phyloP scores from a whole-genome alignment of 2,329 filamentous ascomycete species.

The Xylaria sp. region DNA sequence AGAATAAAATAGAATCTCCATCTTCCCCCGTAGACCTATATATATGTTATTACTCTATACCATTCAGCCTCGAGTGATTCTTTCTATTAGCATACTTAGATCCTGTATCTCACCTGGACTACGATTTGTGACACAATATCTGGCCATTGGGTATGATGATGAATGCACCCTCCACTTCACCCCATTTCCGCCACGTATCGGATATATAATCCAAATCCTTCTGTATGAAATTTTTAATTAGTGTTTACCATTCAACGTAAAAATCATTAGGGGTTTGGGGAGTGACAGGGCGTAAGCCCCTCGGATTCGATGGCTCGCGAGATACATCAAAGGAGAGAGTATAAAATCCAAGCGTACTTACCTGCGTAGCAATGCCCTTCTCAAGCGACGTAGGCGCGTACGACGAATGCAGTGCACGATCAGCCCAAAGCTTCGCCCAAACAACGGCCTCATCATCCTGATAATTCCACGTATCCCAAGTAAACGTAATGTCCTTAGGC shows the following conservation, averaged over 20 bases:
- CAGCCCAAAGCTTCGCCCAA: slow-evolving; percentile 32
- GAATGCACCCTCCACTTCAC: slow-evolving; percentile 30
- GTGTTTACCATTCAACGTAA: not conserved
- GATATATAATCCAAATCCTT: slow-evolving; percentile 32
- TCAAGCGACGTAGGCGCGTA: slow-evolving; percentile 28
- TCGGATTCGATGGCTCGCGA: not conserved
- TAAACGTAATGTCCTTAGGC: slow-evolving; percentile 25
- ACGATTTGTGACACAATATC: slow-evolving; percentile 32
- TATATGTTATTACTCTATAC: not conserved
- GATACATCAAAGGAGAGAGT: not conserved
- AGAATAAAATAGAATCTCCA: not conserved
- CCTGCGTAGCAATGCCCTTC: slow-evolving; percentile 24
- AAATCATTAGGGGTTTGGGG: not conserved
- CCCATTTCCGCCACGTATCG: slow-evolving; percentile 33
- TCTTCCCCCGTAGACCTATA: not conserved
- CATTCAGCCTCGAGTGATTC: too few species aligned
- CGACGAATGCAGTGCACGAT: slow-evolving; percentile 26
- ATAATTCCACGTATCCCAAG: slow-evolving; percentile 38
- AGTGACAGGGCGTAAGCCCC: not conserved
- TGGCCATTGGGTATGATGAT: slow-evolving; percentile 36
- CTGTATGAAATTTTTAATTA: not conserved
- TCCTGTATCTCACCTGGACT: not conserved
- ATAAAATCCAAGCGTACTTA: not conserved
- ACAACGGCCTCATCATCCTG: slow-evolving; percentile 28
- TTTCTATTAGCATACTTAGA: not conserved